Evolutionary conservation across 2,329 filamentous ascomycete genomes (phyloP), one percentile per base, ranked within the genome.

Genomic region (Pestalotiopsis sp.): DNA sequence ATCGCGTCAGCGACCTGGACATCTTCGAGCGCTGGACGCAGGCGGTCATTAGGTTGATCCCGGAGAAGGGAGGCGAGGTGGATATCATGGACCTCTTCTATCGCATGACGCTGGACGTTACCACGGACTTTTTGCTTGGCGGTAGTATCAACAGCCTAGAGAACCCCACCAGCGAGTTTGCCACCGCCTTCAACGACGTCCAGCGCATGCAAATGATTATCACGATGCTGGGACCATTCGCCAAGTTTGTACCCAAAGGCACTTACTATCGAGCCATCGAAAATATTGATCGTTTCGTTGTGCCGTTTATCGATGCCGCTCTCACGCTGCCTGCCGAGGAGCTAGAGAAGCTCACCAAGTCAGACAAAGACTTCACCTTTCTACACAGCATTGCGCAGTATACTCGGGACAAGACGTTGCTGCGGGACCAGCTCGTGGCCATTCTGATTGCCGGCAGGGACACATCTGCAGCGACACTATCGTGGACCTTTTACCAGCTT

Each of bases 131-230:
- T 45, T 39, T 69, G 6, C 31, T 66, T 3, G 68, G 68, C 11
- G 31, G n/a, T 14, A 66, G 57, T n/a, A 39, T 56, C n/a, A 39
- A 57, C 31, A 69, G 58, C n/a, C 68, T 69, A 3, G 64, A 56
- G 12, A 66, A 67, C 17, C 66, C 66, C 4, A 84, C 84, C 69
- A 87, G 65, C 84, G 87, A 52, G 20, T 97, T 97, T 75, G 93
- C 93, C n/a, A 86, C 91, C 62, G 92, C 93, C 4, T 97, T 97
- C 80, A 89, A 87, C 75, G 90, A 93, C 72, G 92, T 94, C 3
- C 93, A 97, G 77, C 86, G 88, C 60, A 83, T 93, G 4, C 93
- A 97, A 77, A 88, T 87, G 74, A 81, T 92, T 72, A 84, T 92
- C 71, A 85, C 88, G 56, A 87, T 91, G 66, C 82, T 90, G 14